These are phyloP conservation scores for Pseudopyricularia javanii DNA, from an alignment of 2,329 filamentous ascomycete species.

Conservation along the genomic window DNA sequence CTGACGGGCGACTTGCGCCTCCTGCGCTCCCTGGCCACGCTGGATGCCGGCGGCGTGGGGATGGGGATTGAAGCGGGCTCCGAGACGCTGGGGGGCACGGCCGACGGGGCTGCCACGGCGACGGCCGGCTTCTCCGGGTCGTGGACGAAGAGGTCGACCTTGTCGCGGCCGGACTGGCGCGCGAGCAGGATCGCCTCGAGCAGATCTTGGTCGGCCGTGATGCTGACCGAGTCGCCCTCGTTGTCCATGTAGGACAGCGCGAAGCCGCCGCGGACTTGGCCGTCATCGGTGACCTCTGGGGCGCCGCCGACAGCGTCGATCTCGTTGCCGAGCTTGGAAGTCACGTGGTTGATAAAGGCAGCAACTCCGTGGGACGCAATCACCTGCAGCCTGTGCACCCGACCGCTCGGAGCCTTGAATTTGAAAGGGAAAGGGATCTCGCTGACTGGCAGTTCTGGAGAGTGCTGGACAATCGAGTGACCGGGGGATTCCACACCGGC, in stretches of 20 bases:
- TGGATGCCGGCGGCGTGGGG: slow-evolving; percentile 35
- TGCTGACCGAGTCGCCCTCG: slow-evolving; percentile 91
- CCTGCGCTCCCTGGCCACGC: slow-evolving; percentile 37
- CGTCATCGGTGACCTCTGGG: slow-evolving; percentile 68
- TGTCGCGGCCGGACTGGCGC: slow-evolving; percentile 65
- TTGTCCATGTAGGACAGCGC: slow-evolving; percentile 94
- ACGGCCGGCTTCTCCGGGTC: slow-evolving; percentile 82
- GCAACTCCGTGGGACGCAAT: slow-evolving; percentile 68
- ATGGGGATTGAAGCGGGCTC: slow-evolving; percentile 23
- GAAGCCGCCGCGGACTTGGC: slow-evolving; percentile 69
- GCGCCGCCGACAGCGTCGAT: slow-evolving; percentile 72
- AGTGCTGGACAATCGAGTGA: slow-evolving; percentile 40
- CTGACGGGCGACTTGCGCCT: slow-evolving; percentile 14
- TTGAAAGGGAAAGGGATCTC: slow-evolving; percentile 92
- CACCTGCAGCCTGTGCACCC: slow-evolving; percentile 85
- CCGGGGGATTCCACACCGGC: slow-evolving; percentile 69
- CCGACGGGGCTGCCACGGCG: slow-evolving; percentile 30
- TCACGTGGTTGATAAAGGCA: slow-evolving; percentile 65
- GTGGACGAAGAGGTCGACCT: slow-evolving; percentile 95
- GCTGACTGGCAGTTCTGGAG: slow-evolving; percentile 43
- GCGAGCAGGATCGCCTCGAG: slow-evolving; percentile 81
- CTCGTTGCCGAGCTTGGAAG: slow-evolving; percentile 72
- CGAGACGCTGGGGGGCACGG: slow-evolving; percentile 21
- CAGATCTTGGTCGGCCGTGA: slow-evolving; percentile 90
- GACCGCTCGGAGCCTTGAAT: slow-evolving; percentile 93